phyloP scores from a whole-genome alignment of 352 stramenopile species.

The Globisporangium barbulae region DNA sequence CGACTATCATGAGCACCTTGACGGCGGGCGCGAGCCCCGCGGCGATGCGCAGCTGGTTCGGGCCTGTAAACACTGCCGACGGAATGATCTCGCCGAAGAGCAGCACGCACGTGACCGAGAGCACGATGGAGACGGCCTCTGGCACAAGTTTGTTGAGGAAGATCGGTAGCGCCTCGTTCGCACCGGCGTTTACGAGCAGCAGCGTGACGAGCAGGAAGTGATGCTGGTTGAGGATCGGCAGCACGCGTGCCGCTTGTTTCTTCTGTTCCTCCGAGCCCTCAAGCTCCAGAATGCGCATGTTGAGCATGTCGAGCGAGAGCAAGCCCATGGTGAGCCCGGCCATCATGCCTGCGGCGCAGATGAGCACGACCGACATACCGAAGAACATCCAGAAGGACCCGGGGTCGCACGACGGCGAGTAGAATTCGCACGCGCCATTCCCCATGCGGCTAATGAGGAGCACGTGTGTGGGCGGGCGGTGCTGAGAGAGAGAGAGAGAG shows the following conservation, averaged over 20 bases:
- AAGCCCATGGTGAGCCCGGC: constrained; percentile 78
- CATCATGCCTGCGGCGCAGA: constrained; percentile 62
- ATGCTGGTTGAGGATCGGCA: constrained; percentile 88
- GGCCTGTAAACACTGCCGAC: constrained; percentile 92
- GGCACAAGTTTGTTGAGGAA: constrained; percentile 90
- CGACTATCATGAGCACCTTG: constrained; percentile 82
- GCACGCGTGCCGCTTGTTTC: constrained; percentile 59
- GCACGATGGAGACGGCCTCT: constrained; percentile 83
- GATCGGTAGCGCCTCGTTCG: constrained; percentile 93
- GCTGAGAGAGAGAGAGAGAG: neutral
- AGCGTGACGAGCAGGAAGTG: constrained; percentile 94
- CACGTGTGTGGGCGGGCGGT: neutral
- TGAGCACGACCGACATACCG: constrained; percentile 37
- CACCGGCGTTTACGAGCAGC: constrained; percentile 91
- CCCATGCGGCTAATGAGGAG: constrained; percentile 9
- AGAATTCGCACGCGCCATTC: constrained; percentile 45
- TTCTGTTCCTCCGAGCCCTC: constrained; percentile 76
- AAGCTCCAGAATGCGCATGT: constrained; percentile 76
- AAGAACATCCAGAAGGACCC: constrained; percentile 59
- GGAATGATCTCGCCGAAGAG: constrained; percentile 96
- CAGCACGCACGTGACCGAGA: constrained; percentile 94
- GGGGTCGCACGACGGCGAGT: constrained; percentile 65
- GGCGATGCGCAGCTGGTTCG: constrained; percentile 90
- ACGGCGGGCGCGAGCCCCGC: constrained; percentile 80
- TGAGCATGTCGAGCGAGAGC: constrained; percentile 77